These are phyloP conservation scores for Talaromyces adpressus DNA, from an alignment of 495 filamentous ascomycete species.

Conservation along the genomic window DNA sequence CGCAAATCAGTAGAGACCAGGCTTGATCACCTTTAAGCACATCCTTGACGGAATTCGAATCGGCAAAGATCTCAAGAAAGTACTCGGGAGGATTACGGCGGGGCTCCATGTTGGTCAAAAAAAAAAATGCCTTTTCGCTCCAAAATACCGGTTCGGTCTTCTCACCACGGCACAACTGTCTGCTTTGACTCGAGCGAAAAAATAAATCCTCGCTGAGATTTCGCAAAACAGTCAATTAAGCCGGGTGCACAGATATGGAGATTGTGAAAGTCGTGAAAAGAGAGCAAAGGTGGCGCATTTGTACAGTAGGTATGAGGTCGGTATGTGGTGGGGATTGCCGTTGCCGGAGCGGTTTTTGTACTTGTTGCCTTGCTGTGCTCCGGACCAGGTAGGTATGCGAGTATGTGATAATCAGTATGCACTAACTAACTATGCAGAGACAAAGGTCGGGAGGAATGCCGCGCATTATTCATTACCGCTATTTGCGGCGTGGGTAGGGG, in stretches of 20 bases:
- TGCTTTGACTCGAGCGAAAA: background rate
- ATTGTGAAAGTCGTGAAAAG: background rate
- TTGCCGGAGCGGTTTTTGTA: background rate
- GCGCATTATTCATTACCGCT: background rate
- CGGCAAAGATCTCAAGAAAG: conserved; percentile 74
- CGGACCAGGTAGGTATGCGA: background rate
- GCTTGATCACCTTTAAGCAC: conserved; percentile 70
- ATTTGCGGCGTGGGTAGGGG: background rate
- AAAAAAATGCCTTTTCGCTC: background rate
- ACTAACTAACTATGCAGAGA: background rate
- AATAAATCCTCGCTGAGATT: background rate
- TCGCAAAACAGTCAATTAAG: background rate
- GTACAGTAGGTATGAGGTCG: background rate
- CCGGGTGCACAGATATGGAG: background rate
- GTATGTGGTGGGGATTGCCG: background rate
- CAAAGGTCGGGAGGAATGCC: background rate
- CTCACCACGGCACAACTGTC: background rate
- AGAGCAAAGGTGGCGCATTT: background rate
- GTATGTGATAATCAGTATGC: background rate
- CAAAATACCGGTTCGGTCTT: background rate
- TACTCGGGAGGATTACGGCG: conserved; percentile 68
- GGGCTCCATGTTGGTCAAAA: conserved; percentile 38
- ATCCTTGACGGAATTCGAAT: conserved; percentile 76
- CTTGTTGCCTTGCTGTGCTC: too few species aligned
- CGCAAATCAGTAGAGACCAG: background rate